phyloP scores from a whole-genome alignment of 768 basidiomycete species.

The Hirschioporus abietinus region DNA sequence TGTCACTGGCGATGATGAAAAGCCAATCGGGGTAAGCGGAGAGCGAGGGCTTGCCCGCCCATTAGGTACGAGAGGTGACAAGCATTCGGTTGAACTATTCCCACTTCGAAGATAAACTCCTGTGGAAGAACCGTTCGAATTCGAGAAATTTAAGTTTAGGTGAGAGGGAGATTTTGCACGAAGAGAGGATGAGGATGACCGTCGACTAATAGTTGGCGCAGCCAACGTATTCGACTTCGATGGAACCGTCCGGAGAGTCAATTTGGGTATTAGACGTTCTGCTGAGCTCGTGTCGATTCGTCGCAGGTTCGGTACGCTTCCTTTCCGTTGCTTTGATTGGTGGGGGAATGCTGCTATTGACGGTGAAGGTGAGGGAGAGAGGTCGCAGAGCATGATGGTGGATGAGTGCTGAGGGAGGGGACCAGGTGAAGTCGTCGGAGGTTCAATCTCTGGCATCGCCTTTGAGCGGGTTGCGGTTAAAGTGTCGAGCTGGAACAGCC shows the following conservation, averaged over 20 bases:
- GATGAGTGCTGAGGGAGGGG: conserved; percentile 32
- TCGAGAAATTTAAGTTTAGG: conserved; percentile 42
- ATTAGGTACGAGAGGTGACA: conserved; percentile 17
- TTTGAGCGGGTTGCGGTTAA: conserved; percentile 44
- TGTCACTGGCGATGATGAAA: conserved; percentile 58
- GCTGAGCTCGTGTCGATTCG: conserved; percentile 56
- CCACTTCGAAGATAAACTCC: conserved; percentile 13
- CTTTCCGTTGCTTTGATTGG: conserved; percentile 48
- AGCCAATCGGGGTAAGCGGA: conserved; percentile 24
- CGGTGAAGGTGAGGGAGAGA: conserved; percentile 61
- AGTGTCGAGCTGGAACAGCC: conserved; percentile 69
- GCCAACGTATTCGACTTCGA: conserved; percentile 53
- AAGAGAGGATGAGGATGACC: conserved; percentile 17
- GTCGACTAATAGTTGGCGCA: conserved; percentile 37
- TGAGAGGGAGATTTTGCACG: conserved; percentile 49
- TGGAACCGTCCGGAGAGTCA: conserved; percentile 56
- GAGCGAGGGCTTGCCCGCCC: conserved; percentile 32
- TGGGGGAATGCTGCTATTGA: conserved; percentile 52
- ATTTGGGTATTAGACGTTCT: conserved; percentile 51
- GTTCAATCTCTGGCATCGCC: conserved; percentile 55
- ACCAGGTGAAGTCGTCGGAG: conserved; percentile 23
- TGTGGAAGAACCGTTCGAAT: conserved; percentile 36
- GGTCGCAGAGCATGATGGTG: conserved; percentile 43
- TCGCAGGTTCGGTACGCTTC: conserved; percentile 59
- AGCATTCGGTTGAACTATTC: not conserved